Base-by-base conservation (phyloP, 2,329 filamentous ascomycete genomes). In the Ascochyta clinopodiicola region DNA sequence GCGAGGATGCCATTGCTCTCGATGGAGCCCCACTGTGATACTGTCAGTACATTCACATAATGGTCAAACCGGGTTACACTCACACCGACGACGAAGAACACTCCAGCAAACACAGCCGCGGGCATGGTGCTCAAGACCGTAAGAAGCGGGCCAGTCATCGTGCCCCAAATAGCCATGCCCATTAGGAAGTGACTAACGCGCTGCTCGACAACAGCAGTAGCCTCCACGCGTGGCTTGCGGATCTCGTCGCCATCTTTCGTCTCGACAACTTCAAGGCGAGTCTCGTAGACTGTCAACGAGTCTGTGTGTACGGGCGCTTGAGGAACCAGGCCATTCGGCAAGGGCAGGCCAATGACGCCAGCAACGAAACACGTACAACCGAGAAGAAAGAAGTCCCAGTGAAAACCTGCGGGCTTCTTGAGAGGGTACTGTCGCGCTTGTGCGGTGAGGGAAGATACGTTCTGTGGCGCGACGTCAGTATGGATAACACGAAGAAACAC, bases 311-410 rank as follows among this genome's bases (percentile, higher is more conserved):
- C 81, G 2, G 82, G 82, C 12, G 82, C 83, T 61, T 84, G 81
- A 2, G 82, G 82, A 1, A 83, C 80, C 1, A 84, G 75, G 15
- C 82, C 82, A 44, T 84, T 84, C 1, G 82, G 82, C 37, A 84
- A 68, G 0, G 82, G 82, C 7, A 85, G 74, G 1, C 81, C 81
- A 6, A 84, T 74, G 29, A 84, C 76, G 5, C 81, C 81, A 9
- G 75, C 75, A 15, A 83, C 75, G 59, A 83, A 82, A 38, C 79
- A 83, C 6, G 81, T 83, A 63, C 77, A 81, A 4, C 82, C 82
- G 2, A 84, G 77, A 0, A 85, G 75, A 68, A 84, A 84, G 66
- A 84, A 83, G 67, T 84, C 82, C 82, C 82, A 84, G 63, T 84
- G 81, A 59, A 84, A 84, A 2, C 82, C 82, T 4, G 80, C 81